Base-by-base conservation (phyloP, 352 stramenopile species). In the Blastocystis sp. region DNA sequence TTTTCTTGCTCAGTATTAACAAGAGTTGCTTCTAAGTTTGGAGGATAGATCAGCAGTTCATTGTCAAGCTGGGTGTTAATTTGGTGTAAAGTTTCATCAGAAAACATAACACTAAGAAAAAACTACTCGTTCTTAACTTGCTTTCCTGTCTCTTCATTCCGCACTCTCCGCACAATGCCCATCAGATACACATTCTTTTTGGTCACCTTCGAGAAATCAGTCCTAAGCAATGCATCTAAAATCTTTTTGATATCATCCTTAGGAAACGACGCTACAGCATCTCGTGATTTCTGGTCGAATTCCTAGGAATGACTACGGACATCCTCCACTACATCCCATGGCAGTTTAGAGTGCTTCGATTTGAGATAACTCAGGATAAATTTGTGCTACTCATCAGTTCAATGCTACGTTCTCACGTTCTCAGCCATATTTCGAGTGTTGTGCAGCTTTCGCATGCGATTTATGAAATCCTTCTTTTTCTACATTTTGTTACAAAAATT, bases 171-270 rank as follows among this genome's bases (percentile, higher is more conserved):
- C 0, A 87, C 76, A 82, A 87, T 87, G 15, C 76, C 76, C 76
- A 87, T 87, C 8, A 87, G 23, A 82, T 75, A 87, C 13, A 50
- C 43, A 34, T 87, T 87, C 62, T 55, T 76, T 15, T 87, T 73
- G n/a, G 26, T 66, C 41, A 87, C 62, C 7, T 87, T 87, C 55
- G 55, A 61, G 37, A 76, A 76, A 41, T 87, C 56, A 6, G 76
- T 39, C 55, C 55, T 69, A 5, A 82, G 7, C 41, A 87, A 15
- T 15, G 23, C 23, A n/a, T 87, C 55, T 20, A 87, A 39, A 87
- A 87, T 87, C 76, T 87, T 50, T 39, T 87, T 79, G 37, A 76
- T 87, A 26, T 87, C 62, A n/a, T 69, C 76, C 45, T 87, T 87
- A n/a, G 76, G 76, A 54, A 87, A 87, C 15, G 76, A 56, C 8